Evolutionary conservation across 257 asterid genomes (phyloP).

Genomic region (Solanum lignicaule): DNA sequence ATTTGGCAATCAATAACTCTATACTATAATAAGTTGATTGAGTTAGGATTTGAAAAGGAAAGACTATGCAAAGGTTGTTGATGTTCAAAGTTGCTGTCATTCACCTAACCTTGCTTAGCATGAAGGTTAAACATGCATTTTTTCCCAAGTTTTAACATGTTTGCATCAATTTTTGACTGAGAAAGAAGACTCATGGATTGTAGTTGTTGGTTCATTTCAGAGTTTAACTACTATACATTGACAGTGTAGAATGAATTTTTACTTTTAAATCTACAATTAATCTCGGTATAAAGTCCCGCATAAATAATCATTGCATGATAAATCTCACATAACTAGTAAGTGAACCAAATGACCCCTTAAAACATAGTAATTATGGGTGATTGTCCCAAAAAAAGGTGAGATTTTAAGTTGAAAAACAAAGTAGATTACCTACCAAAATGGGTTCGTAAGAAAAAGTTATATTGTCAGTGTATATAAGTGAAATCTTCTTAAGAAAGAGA

Average conservation of each 20-base stretch:
- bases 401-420: neutral
- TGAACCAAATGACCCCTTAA: neutral
- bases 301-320: too few species aligned
- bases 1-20: neutral
- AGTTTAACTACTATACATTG: neutral
- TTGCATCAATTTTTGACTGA: neutral
- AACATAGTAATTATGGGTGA: neutral
- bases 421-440: neutral
- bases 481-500: neutral
- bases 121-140: slow-evolving; percentile 23
- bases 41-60: slow-evolving; percentile 11
- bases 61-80: slow-evolving; percentile 1
- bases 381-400: neutral
- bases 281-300: too few species aligned
- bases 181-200: neutral
- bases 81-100: slow-evolving; percentile 44
- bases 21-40: neutral
- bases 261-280: too few species aligned
- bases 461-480: neutral
- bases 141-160: neutral
- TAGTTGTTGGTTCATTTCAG: neutral
- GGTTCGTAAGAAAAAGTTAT: neutral
- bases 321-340: neutral
- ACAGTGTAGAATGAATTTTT: neutral
- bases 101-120: slow-evolving; percentile 84